Base-by-base conservation (phyloP, 1,284 basidiomycete species). In the Melampsora americana region DNA sequence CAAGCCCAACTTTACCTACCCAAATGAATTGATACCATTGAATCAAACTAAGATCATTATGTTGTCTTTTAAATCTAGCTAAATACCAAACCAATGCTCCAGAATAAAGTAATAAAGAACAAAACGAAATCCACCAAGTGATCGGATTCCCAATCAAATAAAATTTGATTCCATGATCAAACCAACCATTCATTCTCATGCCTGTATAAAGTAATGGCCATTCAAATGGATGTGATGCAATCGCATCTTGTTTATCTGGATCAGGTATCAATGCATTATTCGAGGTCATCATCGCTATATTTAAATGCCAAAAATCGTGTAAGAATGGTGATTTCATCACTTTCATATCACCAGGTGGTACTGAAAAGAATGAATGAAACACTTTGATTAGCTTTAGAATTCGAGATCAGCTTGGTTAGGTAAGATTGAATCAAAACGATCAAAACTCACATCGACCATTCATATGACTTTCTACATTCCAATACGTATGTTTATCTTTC, bases 221-320 rank as follows among this genome's bases (percentile, higher is more conserved):
- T 82, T 99, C 95, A 65, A 87, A 86, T 0, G 95, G 95, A 80
- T 88, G 88, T 46, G 93, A 95, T 0, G 95, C 95, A 68, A 99
- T 88, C 80, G 97, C 93, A 82, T 99, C 95, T 80, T 95, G 92
- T 85, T 99, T 99, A 86, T 99, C 95, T 0, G 94, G 92, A 81
- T 99, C 94, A 0, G 95, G 95, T 61, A 98, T 85, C 71, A 99
- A 89, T 0, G 96, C 95, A 83, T 99, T 99, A 86, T 99, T 99
- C 5, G 95, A 96, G 0, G 94, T 97, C 93, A 96, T 95, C 96
- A 99, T 99, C 18, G 95, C 95, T 18, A 99, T 92, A 81, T 99
- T 99, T 77, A 99, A 88, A 83, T 99, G 95, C 89, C 93, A 94
- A 84, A 99, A 98, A 84, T 99, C 95, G 74, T 91, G 90, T 74